These are phyloP conservation scores for Massarina eburnea DNA, from an alignment of 2,329 filamentous ascomycete species.

Conservation along the genomic window DNA sequence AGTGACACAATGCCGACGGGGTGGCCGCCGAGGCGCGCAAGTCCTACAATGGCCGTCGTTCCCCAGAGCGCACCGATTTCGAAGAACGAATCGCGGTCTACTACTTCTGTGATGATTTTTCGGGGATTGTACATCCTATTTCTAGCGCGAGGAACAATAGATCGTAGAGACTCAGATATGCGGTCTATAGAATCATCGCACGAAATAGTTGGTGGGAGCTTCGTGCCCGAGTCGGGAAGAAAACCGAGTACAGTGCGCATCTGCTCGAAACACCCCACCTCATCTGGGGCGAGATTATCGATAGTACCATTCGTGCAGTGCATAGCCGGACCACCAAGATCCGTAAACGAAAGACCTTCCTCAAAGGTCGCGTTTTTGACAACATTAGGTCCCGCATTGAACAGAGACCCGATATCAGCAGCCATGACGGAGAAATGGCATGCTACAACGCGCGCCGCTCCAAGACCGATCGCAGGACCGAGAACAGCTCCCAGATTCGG, in stretches of 20 bases:
- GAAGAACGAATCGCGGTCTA: slow-evolving; percentile 61
- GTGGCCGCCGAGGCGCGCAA: slow-evolving; percentile 59
- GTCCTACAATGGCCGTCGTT: slow-evolving; percentile 61
- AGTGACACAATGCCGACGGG: slow-evolving; percentile 62
- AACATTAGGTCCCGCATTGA: slow-evolving; percentile 66
- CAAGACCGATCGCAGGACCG: slow-evolving; percentile 65
- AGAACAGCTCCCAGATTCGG: slow-evolving; percentile 65
- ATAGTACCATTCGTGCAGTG: slow-evolving; percentile 69
- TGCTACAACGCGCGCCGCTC: slow-evolving; percentile 61
- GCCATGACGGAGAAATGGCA: slow-evolving; percentile 70
- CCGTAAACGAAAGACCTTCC: slow-evolving; percentile 60
- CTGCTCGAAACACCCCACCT: slow-evolving; percentile 64
- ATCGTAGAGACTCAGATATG: slow-evolving; percentile 52
- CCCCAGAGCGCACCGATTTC: slow-evolving; percentile 67
- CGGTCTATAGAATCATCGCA: slow-evolving; percentile 55
- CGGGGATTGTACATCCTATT: slow-evolving; percentile 63
- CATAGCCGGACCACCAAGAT: slow-evolving; percentile 62
- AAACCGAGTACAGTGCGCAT: slow-evolving; percentile 59
- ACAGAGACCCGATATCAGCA: slow-evolving; percentile 61
- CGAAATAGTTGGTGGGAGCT: slow-evolving; percentile 54
- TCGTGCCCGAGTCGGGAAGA: slow-evolving; percentile 59
- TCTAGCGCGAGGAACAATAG: slow-evolving; percentile 59
- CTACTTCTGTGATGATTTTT: slow-evolving; percentile 59
- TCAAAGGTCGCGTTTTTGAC: slow-evolving; percentile 66
- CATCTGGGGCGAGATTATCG: slow-evolving; percentile 63